Base-by-base conservation (phyloP, 768 basidiomycete genomes). In the Coprinopsis cinerea region DNA sequence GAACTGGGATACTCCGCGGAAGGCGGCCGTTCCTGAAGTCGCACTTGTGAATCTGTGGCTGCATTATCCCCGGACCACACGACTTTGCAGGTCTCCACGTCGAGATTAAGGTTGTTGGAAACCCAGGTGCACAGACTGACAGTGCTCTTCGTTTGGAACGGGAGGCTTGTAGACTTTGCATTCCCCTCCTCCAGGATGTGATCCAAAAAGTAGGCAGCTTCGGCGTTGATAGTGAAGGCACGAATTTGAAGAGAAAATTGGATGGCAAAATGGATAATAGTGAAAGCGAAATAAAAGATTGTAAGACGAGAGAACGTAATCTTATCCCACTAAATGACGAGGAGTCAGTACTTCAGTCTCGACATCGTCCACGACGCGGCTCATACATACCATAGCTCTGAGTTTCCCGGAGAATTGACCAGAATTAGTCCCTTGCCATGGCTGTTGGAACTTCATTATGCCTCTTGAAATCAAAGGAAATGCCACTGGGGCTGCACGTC, bases 231-330 rank as follows among this genome's bases (percentile, higher is more conserved):
- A 11, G 70, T 69, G 68, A 82, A 83, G 10, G 82, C 86, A 47
- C 75, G 74, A 44, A 74, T 76, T 66, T 90, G 88, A 40, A 91
- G 71, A 23, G 76, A 69, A 55, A 88, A 70, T 64, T 89, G 88
- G 51, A 87, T 61, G 49, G 75, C 55, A 56, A 83, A 87, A 61
- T 88, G 83, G 39, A 79, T 43, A 45, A 84, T 49, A 18, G 87
- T 82, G 61, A 88, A 85, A 37, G 72, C 47, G 59, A 87, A 79
- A 63, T 88, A 91, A 58, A 79, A 58, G 53, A 74, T 68, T 17
- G 87, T 83, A 47, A 85, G 69, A 30, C 73, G 74, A 42, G 86
- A 85, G 59, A 82, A 79, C 18, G 84, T 82, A 57, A 88, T 69
- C 49, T 85, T 77, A 49, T 78, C 72, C 82, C 83, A 85, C 85